Base-by-base conservation (phyloP, 805 yeast species). In the Ogataea populi-albae region DNA sequence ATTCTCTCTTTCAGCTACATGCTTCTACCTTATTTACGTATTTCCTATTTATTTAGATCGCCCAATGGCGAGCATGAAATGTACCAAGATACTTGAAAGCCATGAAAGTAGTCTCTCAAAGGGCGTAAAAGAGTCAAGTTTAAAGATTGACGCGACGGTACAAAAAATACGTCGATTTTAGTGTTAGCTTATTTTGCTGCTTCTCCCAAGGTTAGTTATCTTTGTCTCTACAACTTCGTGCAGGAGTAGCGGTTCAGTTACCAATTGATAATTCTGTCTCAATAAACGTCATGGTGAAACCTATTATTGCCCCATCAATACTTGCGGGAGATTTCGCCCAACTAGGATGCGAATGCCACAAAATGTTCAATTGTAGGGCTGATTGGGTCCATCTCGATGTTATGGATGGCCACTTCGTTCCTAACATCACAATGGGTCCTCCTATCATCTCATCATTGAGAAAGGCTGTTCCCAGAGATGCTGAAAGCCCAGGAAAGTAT, bases 351-450 rank as follows among this genome's bases (percentile, higher is more conserved):
- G 91, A 89, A 45, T 86, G 96, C 63, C 83, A 82, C 55, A 71
- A 74, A 40, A 83, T 89, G 65, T 79, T 86, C 55, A 75, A 77
- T 34, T 71, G 82, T 38, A 82, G 85, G 17, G 95, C 96, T 15
- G 96, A 91, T 54, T 93, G 99, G 99, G 79, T 93, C 43, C 99
- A 93, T 63, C 79, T 93, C 35, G 99, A 93, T 63, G 91, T 93
- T 32, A 93, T 93, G 99, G 99, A 93, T 60, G 98, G 98, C 32
- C 89, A 91, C 64, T 93, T 93, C 59, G 99, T 93, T 32, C 98
- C 98, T 48, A 93, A 93, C 66, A 82, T 93, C 47, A 81, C 96
- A 1, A 69, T 93, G 54, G 99, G 99, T 17, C 87, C 95, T 23
- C 96, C 98, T 34, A 45, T 47, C 26, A 45, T 47, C 25, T 41